Percentiles rank a stretch among this genome's conserved stretches.
phyloP scores from a whole-genome alignment of 2,329 filamentous ascomycete species.

The Epichloe baconii region DNA sequence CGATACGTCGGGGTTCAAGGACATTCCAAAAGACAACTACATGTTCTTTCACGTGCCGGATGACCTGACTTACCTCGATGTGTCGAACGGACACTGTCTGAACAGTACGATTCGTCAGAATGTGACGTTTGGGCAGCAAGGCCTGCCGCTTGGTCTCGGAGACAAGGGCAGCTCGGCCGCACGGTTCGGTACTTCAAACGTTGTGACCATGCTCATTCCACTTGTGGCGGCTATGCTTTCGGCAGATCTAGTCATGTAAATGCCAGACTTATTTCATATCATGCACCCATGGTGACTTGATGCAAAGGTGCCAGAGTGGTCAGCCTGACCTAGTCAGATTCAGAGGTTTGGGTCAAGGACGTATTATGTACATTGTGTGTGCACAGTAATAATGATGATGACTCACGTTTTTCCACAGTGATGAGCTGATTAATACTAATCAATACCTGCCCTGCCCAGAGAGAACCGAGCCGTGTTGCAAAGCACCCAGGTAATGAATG shows the following conservation, averaged over 20 bases:
- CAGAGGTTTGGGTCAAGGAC: too few species aligned
- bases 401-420: not conserved
- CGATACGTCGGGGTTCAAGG: conserved; percentile 58
- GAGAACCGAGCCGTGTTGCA: too few species aligned
- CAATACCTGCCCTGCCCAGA: too few species aligned
- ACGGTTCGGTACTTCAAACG: conserved; percentile 10
- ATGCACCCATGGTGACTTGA: not conserved
- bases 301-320: not conserved
- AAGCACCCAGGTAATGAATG: too few species aligned
- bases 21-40: conserved; percentile 50
- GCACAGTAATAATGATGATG: not conserved
- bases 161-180: conserved; percentile 19
- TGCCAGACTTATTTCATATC: not conserved
- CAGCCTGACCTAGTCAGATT: not conserved
- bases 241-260: conserved; percentile 6
- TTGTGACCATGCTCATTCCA: conserved; percentile 10
- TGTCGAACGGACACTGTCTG: conserved; percentile 53
- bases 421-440: too few species aligned
- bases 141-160: conserved; percentile 35
- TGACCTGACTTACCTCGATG: conserved; percentile 53
- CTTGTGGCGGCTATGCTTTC: conserved; percentile 10
- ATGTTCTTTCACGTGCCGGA: conserved; percentile 71
- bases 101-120: conserved; percentile 55
- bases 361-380: not conserved
- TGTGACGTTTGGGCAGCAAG: conserved; percentile 56